Evolutionary conservation across 2,329 filamentous ascomycete genomes (phyloP), one percentile per base, ranked within the genome.

Genomic region (Fusarium circinatum): DNA sequence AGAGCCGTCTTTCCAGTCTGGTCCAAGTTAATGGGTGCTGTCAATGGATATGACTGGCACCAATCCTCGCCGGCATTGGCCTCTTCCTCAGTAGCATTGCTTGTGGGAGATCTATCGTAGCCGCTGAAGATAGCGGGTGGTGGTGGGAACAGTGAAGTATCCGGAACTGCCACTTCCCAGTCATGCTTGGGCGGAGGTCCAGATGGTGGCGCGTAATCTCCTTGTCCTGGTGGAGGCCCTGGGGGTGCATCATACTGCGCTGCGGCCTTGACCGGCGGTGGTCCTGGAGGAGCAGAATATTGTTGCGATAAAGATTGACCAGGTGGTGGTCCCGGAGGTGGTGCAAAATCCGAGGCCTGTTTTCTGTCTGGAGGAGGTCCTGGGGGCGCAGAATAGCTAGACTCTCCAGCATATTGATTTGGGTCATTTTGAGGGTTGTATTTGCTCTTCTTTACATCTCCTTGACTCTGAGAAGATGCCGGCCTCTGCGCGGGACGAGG

Each of bases 131-230:
- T 87, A 36, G 88, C 88, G 0, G 93, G 93, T 2, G 93, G 93
- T 0, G 92, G 92, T 3, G 93, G 93, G 48, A 95, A 89, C 15
- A 93, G 86, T 2, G 92, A 86, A 4, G 90, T 94, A 80, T 95
- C 93, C 1, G 93, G 92, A 4, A 94, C 91, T 7, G 91, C 88
- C 12, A 87, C 79, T 74, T 91, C 86, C 93, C 93, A 95, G 82
- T 93, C 90, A 79, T 94, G 92, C 75, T 90, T 67, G 4, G 36
- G 82, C 18, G 83, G 83, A 18, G 83, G 82, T 20, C 82, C 83
- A 6, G 80, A 70, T 3, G 83, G 79, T 54, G 80, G 76, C 18
- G 75, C 78, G 58, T 77, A 80, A 22, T 80, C 52, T 32, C 47
- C 62, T 58, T 73, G 75, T 22, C 54, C 63, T 20, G 78, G 76